Base-by-base conservation (phyloP, 2,329 filamentous ascomycete species). In the Talaromyces islandicus region DNA sequence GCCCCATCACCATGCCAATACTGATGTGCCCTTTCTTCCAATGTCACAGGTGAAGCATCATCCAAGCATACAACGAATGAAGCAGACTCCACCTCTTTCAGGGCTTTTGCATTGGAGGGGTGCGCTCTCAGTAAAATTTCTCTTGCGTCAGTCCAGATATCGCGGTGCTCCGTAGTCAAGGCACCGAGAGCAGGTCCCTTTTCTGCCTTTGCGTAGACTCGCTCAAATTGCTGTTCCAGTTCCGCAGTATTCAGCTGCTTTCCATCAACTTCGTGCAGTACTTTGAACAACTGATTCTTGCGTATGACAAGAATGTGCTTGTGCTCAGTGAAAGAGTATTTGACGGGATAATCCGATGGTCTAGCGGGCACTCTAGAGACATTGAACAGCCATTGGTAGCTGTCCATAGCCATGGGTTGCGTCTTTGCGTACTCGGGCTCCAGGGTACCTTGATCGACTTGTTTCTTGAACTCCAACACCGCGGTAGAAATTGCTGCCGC, bases 381-480 rank as follows among this genome's bases (percentile, higher is more conserved):
- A 78, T 99, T 97, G 85, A 99, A 99, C 94, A 99, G 97, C 85
- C 88, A 97, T 80, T 96, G 83, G 81, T 97, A 97, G 72, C 91
- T 94, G 81, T 92, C 92, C 94, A 99, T 99, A 77, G 92, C 94
- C 72, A 97, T 93, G 62, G 94, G 94, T 62, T 94, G 84, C 78
- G 92, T 92, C 82, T 95, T 95, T 92, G 99, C 96, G 80, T 97
- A 97, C 78, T 99, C 94, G 24, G 94, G 94, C 81, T 99, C 94
- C 57, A 99, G 82, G 7, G 86, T 87, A 66, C 88, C 87, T 48
- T 76, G 74, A 72, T 97, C 93, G 24, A 97, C 93, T 78, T 92
- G 86, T 76, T 88, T 89, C 85, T 97, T 96, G 83, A 99, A 99
- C 73, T 95, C 91, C 46, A 99, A 84, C 1, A 86, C 88, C 7